phyloP scores from a whole-genome alignment of 2,329 filamentous ascomycete genomes.

The Raffaelea albimanens region DNA sequence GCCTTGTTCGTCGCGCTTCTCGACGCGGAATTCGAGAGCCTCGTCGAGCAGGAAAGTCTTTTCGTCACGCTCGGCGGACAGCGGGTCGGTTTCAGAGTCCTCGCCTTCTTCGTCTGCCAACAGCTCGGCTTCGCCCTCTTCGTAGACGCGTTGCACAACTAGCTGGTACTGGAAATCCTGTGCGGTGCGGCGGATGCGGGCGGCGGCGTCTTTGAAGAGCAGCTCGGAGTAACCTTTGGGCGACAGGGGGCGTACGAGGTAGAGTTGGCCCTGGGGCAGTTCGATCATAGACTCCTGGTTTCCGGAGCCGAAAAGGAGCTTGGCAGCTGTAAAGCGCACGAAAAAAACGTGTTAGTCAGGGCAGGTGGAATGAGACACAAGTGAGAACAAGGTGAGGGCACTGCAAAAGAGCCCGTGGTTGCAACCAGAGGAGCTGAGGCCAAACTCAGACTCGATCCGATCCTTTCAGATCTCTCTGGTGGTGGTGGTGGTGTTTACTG shows the following conservation, averaged over 20 bases:
- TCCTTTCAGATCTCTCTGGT: too few species aligned
- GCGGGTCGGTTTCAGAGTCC: conserved; percentile 65
- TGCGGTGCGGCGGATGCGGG: conserved; percentile 82
- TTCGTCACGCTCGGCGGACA: conserved; percentile 80
- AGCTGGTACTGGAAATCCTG: conserved; percentile 97
- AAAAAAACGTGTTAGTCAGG: neutral
- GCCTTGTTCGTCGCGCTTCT: conserved; percentile 55
- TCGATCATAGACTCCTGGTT: conserved; percentile 92
- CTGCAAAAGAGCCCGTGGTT: neutral
- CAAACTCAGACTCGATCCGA: neutral
- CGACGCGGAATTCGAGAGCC: conserved; percentile 75
- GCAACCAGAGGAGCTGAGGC: neutral
- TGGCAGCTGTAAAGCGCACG: conserved; percentile 68
- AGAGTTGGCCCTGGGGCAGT: conserved; percentile 90
- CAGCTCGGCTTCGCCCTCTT: conserved; percentile 91
- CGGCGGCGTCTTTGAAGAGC: conserved; percentile 94
- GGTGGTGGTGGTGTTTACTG: too few species aligned
- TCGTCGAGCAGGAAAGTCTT: conserved; percentile 96
- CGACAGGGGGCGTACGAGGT: conserved; percentile 87
- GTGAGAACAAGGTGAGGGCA: neutral
- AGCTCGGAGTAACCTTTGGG: conserved; percentile 98
- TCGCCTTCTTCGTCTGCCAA: conserved; percentile 83
- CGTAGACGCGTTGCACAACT: conserved; percentile 90
- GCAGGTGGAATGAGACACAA: neutral
- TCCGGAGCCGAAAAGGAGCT: conserved; percentile 79